These are phyloP conservation scores for Ophioceras dolichostomum DNA, from an alignment of 2,329 filamentous ascomycete species.

Conservation along the genomic window DNA sequence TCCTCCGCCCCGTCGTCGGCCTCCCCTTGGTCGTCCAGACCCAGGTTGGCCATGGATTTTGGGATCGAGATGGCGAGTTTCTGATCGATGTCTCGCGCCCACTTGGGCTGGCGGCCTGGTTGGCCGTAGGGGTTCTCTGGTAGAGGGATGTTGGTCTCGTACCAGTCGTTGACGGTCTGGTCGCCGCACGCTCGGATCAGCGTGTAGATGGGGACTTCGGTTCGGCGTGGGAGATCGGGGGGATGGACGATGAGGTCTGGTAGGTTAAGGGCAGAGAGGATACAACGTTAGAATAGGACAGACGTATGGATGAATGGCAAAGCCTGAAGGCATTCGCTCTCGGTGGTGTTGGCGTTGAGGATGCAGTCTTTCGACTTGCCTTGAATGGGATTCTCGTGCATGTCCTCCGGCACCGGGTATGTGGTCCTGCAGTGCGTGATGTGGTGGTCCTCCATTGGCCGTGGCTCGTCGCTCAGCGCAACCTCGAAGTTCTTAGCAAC, in stretches of 20 bases:
- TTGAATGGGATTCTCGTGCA: conserved; percentile 31
- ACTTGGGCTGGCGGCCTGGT: conserved; percentile 20
- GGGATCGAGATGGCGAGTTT: conserved; percentile 30
- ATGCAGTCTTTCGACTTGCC: too few species aligned
- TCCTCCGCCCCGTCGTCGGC: conserved; percentile 16
- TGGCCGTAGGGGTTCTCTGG: not conserved
- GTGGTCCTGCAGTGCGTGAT: conserved; percentile 31
- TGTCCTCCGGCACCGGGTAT: conserved; percentile 17
- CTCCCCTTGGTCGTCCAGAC: conserved; percentile 17
- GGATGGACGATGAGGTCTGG: conserved; percentile 36
- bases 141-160: conserved; percentile 32
- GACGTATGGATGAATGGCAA: conserved; percentile 7
- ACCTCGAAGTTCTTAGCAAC: conserved; percentile 38
- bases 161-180: conserved; percentile 37
- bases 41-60: conserved; percentile 22
- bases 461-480: conserved; percentile 18
- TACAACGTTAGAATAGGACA: conserved; percentile 4
- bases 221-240: conserved; percentile 15
- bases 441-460: conserved; percentile 20
- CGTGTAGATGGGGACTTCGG: conserved; percentile 32
- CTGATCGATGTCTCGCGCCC: conserved; percentile 33
- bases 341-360: too few species aligned
- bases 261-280: not conserved
- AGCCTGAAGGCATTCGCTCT: too few species aligned
- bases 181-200: conserved; percentile 41